Base-by-base conservation (phyloP, 805 yeast species). In the Starmerella stellata region DNA sequence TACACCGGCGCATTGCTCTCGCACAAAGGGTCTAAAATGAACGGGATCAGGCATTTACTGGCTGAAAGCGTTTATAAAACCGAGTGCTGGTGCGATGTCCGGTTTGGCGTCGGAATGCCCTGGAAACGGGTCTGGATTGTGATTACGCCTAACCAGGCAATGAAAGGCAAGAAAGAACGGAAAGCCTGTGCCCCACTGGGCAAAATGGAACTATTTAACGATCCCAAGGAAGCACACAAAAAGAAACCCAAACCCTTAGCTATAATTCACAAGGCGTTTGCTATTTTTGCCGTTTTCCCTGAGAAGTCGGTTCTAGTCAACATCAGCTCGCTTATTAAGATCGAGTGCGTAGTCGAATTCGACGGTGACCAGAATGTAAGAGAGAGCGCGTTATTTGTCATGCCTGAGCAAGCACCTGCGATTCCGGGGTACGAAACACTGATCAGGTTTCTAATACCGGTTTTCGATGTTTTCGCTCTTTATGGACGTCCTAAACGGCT, bases 51-150 rank as follows among this genome's bases (percentile, higher is more conserved):
- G 43, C 78, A 87, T 14, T 66, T 90, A 34, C 64, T 90, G 41
- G 77, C 93, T 1, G 93, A 79, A 46, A 76, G 90, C 16, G 76
- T 87, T 52, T 79, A 74, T 54, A 72, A 71, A 42, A 90, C 82
- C 53, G 94, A 81, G 57, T 95, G 85, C 52, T 87, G 95, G 95
- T 83, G 78, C 32, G 70, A 83, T 55, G 93, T 90, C 15, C 67
- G 96, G 47, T 90, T 87, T 57, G 96, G 98, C 16, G 71, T 90
- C 8, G 98, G 98, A 19, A 81, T 82, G 93, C 94, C 95, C 1
- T 90, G 95, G 95, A 79, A 76, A 53, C 69, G 93, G 42, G 87
- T 95, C 53, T 90, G 71, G 62, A 87, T 93, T 2, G 94, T 85
- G 9, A 70, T 87, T 40, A 85, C 47, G 62, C 83, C 50, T 46